Percentiles rank a stretch among this genome's conserved stretches.
These are phyloP conservation scores for Chlamydomonas sp. DNA, from an alignment of 139 green algal species.

Conservation along the genomic window DNA sequence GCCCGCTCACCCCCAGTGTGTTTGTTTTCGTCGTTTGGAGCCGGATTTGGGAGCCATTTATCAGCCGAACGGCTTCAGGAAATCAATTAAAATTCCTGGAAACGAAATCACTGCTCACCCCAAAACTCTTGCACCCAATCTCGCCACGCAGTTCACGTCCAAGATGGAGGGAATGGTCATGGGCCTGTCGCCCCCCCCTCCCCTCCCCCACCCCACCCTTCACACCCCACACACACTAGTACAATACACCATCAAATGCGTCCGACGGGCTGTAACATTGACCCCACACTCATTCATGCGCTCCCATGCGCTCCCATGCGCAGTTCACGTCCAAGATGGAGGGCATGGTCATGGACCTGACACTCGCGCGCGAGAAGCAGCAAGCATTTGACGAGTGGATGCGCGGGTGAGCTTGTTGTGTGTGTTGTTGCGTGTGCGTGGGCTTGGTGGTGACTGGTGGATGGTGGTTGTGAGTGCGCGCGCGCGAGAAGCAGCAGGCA, in stretches of 20 bases:
- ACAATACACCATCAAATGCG: no score
- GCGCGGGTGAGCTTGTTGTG: not conserved
- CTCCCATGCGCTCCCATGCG: no score
- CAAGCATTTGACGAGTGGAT: slow-evolving; percentile 73
- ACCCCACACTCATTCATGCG: no score
- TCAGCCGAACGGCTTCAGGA: no score
- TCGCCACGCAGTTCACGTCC: not conserved
- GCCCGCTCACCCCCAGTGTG: no score
- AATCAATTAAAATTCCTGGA: no score
- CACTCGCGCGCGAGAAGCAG: slow-evolving; percentile 85
- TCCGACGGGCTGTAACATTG: no score
- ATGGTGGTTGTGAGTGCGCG: slow-evolving; percentile 58
- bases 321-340: slow-evolving; percentile 80
- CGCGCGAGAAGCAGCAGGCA: slow-evolving; percentile 77
- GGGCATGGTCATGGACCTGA: slow-evolving; percentile 93
- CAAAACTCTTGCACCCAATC: slow-evolving; percentile 57
- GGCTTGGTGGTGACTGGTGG: no score
- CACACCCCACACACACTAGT: no score
- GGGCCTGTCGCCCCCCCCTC: slow-evolving; percentile 73
- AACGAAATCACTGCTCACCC: no score
- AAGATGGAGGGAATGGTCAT: slow-evolving; percentile 98
- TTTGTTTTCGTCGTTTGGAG: no score
- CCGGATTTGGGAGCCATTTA: no score
- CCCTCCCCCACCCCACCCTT: not conserved
- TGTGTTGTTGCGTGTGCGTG: slow-evolving; percentile 75